Evolutionary conservation across 2,329 filamentous ascomycete genomes (phyloP), one percentile per base, ranked within the genome.

Genomic region (Aspergillus transmontanensis): DNA sequence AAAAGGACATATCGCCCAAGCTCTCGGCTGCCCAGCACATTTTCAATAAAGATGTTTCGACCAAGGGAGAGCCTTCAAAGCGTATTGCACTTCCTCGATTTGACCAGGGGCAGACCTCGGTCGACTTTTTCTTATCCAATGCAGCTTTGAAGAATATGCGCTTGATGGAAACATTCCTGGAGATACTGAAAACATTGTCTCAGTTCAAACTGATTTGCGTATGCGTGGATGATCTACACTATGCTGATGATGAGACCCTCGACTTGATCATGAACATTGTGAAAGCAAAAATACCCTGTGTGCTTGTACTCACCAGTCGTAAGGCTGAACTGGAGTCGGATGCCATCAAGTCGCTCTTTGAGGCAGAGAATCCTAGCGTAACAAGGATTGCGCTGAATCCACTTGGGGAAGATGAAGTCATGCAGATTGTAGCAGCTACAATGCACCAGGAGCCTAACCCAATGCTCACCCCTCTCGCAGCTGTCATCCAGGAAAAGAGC

Each of bases 401-500:
- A 0, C 86, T 98, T 26, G 85, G 80, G 1, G 93, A 97, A 75
- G 85, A 90, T 1, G 90, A 97, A 66, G 92, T 95, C 34, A 85
- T 92, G 41, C 85, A 91, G 65, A 97, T 94, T 71, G 92, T 97
- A 26, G 88, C 92, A 9, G 85, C 89, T 45, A 96, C 94, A 0
- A 85, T 98, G 56, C 92, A 91, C 71, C 86, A 92, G 61, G 82
- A 87, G 0, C 79, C 84, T 9, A 86, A 85, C 62, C 88, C 92
- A 39, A 90, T 93, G 54, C 86, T 95, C 1, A 81, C 91, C 1
- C 89, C 93, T 0, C 82, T 98, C 21, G 91, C 92, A 2, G 87
- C 93, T 7, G 91, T 97, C 11, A 88, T 97, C 6, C 91, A 96
- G 75, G 93, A 94, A 71, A 96, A 95, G 79, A 94, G 92, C 10